Base-by-base conservation (phyloP, 192 early-diverging fungal species). In the Backusella psychrophila region DNA sequence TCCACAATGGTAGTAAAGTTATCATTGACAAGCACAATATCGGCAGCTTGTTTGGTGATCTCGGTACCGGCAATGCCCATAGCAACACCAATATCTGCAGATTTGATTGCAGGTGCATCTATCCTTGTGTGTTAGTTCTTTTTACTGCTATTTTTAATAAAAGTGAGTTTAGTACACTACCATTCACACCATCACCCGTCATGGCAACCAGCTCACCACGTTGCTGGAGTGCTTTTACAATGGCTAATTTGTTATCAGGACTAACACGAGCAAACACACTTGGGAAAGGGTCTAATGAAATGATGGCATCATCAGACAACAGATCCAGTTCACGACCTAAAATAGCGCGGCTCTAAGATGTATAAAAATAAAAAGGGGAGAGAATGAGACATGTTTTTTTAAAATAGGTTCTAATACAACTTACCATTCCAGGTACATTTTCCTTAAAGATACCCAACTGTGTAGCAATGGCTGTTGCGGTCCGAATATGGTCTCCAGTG, bases 31-130 rank as follows among this genome's bases (percentile, higher is more conserved):
- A 99, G 82, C 56, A 99, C 93, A 78, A 99, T 96, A 77, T 99
- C 98, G 4, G 98, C 97, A 14, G 97, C 98, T 79, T 99, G 96
- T 84, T 98, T 99, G 63, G 98, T 97, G 66, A 99, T 96, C 72
- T 99, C 98, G 0, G 97, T 97, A 46, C 98, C 98, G 29, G 91
- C 90, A 72, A 95, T 87, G 70, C 98, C 98, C 98, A 99, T 99
- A 0, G 98, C 97, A 75, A 99, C 90, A 79, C 98, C 98, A 34
- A 99, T 92, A 79, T 98, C 94, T 7, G 98, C 94, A 59, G 92
- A 89, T 78, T 99, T 99, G 79, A 99, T 96, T 23, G 97, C 95
- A 35, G 97, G 97, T 0, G 96, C 95, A 83, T 99, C 97, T 89
- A 76, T 21, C 1, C 44, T 26, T 59, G 26, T 23, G n/a, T 39